A percentile compares a stretch with the other conserved stretches of the same genome.
These are phyloP conservation scores for Amanita brunnescens DNA, from an alignment of 768 basidiomycete species.

Conservation along the genomic window DNA sequence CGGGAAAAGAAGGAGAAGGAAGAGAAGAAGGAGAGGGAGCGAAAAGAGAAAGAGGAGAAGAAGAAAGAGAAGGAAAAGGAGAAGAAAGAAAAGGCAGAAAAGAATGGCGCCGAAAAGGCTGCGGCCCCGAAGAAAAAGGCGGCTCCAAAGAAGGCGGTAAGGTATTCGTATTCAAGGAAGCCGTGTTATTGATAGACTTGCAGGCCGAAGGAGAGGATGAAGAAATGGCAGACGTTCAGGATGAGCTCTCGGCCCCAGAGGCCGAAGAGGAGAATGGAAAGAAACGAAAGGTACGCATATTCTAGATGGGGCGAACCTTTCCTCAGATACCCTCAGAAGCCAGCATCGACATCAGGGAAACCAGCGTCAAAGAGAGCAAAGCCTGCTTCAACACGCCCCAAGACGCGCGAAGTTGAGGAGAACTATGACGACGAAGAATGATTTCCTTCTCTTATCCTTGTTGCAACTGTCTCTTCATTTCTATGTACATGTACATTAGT, in stretches of 20 bases:
- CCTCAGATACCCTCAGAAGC: slow-evolving; percentile 22
- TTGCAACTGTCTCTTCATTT: neutral
- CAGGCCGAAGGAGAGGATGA: slow-evolving; percentile 17
- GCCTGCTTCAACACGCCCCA: slow-evolving; percentile 26
- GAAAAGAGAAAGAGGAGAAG: too few species aligned
- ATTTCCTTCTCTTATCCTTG: neutral
- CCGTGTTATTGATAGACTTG: slow-evolving; percentile 22
- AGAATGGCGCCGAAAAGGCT: slow-evolving; percentile 12
- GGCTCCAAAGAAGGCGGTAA: slow-evolving; percentile 13
- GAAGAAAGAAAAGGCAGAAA: slow-evolving; percentile 9
- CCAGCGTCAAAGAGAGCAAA: slow-evolving; percentile 40
- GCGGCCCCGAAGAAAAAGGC: slow-evolving; percentile 15
- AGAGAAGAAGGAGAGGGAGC: too few species aligned
- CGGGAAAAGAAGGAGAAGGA: slow-evolving; percentile 31
- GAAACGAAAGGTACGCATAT: slow-evolving; percentile 59
- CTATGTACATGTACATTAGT: neutral
- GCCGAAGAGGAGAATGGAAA: slow-evolving; percentile 43
- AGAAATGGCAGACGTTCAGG: slow-evolving; percentile 33
- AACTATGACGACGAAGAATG: slow-evolving; percentile 20
- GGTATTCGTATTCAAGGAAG: neutral
- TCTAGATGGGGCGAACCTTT: neutral
- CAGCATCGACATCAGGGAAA: slow-evolving; percentile 34
- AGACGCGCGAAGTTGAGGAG: slow-evolving; percentile 41
- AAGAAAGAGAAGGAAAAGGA: too few species aligned
- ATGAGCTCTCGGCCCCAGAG: slow-evolving; percentile 34